phyloP scores from a whole-genome alignment of 2,329 filamentous ascomycete genomes.

The Ophiobolus disseminans region DNA sequence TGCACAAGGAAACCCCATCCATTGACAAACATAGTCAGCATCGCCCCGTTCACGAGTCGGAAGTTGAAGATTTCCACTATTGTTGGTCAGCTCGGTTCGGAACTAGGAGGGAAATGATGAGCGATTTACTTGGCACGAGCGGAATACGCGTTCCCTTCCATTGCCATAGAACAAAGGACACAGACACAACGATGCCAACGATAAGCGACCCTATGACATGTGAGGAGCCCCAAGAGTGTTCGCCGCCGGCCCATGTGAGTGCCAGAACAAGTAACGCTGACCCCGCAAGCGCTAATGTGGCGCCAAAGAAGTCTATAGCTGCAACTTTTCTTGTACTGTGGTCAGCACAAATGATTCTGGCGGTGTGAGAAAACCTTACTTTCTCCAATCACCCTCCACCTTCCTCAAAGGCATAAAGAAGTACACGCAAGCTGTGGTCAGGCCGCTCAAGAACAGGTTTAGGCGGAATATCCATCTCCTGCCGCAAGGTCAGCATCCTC shows the following conservation, averaged over 20 bases:
- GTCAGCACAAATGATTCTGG: constrained; percentile 2
- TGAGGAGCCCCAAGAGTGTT: constrained; percentile 61
- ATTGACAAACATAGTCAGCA: constrained; percentile 61
- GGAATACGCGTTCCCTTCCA: constrained; percentile 65
- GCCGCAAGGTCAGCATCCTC: not conserved
- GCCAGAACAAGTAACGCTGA: constrained; percentile 62
- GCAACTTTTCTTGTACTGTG: constrained; percentile 19
- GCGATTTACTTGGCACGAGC: constrained; percentile 61
- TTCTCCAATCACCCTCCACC: constrained; percentile 60
- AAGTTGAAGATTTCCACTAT: constrained; percentile 26
- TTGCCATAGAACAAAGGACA: constrained; percentile 62
- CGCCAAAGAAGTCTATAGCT: constrained; percentile 66
- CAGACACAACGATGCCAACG: constrained; percentile 57
- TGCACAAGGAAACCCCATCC: constrained; percentile 67
- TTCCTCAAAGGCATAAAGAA: constrained; percentile 51
- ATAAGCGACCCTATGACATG: constrained; percentile 60
- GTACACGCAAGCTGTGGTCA: constrained; percentile 25
- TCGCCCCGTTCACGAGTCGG: constrained; percentile 25
- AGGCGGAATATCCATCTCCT: constrained; percentile 43
- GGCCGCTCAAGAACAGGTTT: constrained; percentile 39
- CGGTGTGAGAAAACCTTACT: constrained; percentile 28
- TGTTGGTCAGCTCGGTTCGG: not conserved
- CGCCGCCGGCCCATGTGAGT: constrained; percentile 66
- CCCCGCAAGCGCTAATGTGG: constrained; percentile 60
- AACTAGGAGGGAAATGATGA: not conserved